Base-by-base conservation (phyloP, 1,139 yeast species). In the Kodamaea derodonti region DNA sequence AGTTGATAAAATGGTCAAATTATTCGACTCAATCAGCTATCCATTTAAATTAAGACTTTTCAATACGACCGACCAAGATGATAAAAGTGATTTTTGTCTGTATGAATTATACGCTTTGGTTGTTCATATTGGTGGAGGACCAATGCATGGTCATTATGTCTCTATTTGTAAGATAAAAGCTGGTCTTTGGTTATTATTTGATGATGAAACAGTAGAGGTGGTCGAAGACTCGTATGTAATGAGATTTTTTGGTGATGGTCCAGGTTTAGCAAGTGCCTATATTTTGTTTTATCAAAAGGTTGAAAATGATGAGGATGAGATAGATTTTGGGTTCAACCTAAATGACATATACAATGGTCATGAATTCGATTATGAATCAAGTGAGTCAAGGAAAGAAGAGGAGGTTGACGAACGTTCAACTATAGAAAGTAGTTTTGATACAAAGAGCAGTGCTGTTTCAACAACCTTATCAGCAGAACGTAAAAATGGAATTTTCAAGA, bases 71-170 rank as follows among this genome's bases (percentile, higher is more conserved):
- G 79, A 70, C 33, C 32, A 29, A 17, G 14, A n/a, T 8, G 11
- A 12, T 20, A 20, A 26, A 12, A 30, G 30, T 16, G 49, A 47
- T 27, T 60, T 60, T 34, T 55, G 59, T n/a, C 69, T 82, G 20
- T 92, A 88, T 52, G 96, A 88, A 48, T 64, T 92, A 34, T 83
- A 80, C 42, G 88, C 94, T 0, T 80, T 90, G 29, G 94, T 92
- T 15, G 88, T 92, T 14, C 98, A 92, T 52, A 82, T 92, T 49
- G 98, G 98, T 4, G 95, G 97, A 3, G 97, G 97, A 0, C 97
- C 97, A 1, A 88, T 88, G 68, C 97, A 90, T 60, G 98, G 98
- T 0, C 98, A 92, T 57, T 92, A 92, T 52, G 90, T 92, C 11
- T 77, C 95, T 0, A 65, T 92, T 8, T 84, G 95, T 44, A 88